A percentile compares a stretch with the other conserved stretches of the same genome.
Conservation (phyloP, 257 asterid species). For the Scutellaria minor region DNA sequence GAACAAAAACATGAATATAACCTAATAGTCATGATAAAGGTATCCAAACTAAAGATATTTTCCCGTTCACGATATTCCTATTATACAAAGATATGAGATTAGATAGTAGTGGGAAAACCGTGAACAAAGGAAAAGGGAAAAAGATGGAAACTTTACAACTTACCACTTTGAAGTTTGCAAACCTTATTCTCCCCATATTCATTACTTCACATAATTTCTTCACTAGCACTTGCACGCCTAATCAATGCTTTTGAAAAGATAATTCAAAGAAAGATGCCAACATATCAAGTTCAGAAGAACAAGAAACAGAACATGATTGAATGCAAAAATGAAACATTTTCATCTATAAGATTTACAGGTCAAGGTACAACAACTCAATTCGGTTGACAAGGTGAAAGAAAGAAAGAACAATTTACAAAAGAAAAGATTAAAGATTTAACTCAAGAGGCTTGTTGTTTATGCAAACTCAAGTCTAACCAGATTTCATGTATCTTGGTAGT, state of each 20-base stretch:
- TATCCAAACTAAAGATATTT: no score
- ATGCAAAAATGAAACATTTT: not conserved
- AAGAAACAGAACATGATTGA: not conserved
- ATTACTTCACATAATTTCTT: constrained; percentile 3
- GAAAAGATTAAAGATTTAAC: constrained; percentile 13
- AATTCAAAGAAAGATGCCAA: not conserved
- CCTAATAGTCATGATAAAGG: no score
- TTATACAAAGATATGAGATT: no score
- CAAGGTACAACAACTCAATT: constrained; percentile 38
- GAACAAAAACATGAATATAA: no score
- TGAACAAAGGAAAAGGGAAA: constrained; percentile 3
- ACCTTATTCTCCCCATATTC: not conserved
- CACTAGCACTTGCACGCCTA: constrained; percentile 29
- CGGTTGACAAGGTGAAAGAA: constrained; percentile 23
- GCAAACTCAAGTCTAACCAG: constrained; percentile 14
- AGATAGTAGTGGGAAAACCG: constrained; percentile 14
- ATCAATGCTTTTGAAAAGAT: constrained; percentile 17
- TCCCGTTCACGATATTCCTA: no score
- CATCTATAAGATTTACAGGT: constrained; percentile 43
- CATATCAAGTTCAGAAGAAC: not conserved
- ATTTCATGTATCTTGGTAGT: constrained; percentile 30
- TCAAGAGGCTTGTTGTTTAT: constrained; percentile 15
- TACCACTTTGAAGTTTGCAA: not conserved
- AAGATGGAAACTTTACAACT: constrained; percentile 36
- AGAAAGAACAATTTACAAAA: constrained; percentile 30